Base-by-base conservation (phyloP, 768 basidiomycete genomes). In the Amanita subjunquillea region DNA sequence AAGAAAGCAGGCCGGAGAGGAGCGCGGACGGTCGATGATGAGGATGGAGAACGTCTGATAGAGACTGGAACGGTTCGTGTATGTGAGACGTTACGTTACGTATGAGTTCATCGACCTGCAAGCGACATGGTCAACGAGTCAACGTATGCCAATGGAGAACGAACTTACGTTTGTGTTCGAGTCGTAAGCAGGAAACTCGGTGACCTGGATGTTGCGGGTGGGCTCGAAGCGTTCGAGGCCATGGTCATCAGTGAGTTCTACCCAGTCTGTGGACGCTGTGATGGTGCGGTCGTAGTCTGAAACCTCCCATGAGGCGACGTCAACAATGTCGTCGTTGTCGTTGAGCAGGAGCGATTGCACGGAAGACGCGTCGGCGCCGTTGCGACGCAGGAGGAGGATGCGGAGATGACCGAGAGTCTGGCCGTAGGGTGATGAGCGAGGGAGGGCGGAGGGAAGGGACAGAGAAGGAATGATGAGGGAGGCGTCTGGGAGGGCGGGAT, bases 231-330 rank as follows among this genome's bases (percentile, higher is more conserved):
- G 79, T 62, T 87, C 83, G 3, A 82, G 68, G 1, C 82, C 83
- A 57, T 85, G 79, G 1, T 70, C 72, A 37, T 84, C 82, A 22
- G 69, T 71, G 58, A 82, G 80, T 59, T 85, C 83, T 13, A 81
- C 64, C 85, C 86, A 87, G 59, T 83, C 79, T 6, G 85, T 87
- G 2, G 83, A 85, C 5, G 82, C 83, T 15, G 66, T 72, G 20
- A 82, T 62, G 23, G 77, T 66, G 48, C 67, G 71, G 8, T 53
- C 51, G 22, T 50, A 51, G 41, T 64, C 65, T 17, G 66, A 65
- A 20, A 73, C 70, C 59, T 83, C 82, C 79, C 81, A 84, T 4
- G 64, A 64, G 7, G 78, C 79, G 8, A 74, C 69, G 39, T 86
- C 82, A 6, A 87, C 79, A 0, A 87, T 68, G 55, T 86, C 81